Conservation (phyloP, 495 filamentous ascomycete species). For the Mytilinidion resinicola region DNA sequence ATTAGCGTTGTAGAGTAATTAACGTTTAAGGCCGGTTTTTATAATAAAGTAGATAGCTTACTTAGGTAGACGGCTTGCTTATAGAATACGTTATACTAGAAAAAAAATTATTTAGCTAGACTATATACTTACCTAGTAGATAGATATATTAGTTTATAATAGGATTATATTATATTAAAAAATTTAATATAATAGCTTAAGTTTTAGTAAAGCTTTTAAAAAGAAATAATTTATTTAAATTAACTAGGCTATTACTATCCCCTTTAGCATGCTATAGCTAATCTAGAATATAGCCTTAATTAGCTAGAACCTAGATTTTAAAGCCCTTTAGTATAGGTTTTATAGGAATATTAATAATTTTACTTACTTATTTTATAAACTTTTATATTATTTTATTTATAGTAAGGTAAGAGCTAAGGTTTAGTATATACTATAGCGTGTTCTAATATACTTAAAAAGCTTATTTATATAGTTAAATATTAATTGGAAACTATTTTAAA, state of each 20-base stretch:
- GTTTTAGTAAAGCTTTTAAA: neutral
- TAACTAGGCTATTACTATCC: neutral
- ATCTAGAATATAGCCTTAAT: conserved; percentile 7
- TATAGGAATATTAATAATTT: conserved; percentile 2
- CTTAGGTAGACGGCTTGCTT: too few relatives aligned
- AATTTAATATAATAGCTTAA: neutral
- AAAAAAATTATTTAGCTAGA: neutral
- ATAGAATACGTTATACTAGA: neutral
- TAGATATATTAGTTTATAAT: neutral
- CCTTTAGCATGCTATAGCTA: conserved; percentile 1
- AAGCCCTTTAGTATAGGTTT: conserved; percentile 8
- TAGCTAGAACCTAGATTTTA: conserved; percentile 10
- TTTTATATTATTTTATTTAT: too few relatives aligned
- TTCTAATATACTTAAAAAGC: neutral
- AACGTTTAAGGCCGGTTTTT: too few relatives aligned
- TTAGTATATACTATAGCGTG: neutral
- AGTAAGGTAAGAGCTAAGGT: conserved; percentile 3
- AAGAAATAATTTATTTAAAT: neutral
- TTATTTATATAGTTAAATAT: neutral
- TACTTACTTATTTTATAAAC: neutral
- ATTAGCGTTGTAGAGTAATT: too few relatives aligned
- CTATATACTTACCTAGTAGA: neutral
- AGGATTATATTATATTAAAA: neutral
- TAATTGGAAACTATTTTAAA: too few relatives aligned
- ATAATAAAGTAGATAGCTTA: too few relatives aligned